A percentile compares a stretch with the other conserved stretches of the same genome.
phyloP scores from a whole-genome alignment of 2,329 filamentous ascomycete genomes.

The Dactylonectria estremocensis region DNA sequence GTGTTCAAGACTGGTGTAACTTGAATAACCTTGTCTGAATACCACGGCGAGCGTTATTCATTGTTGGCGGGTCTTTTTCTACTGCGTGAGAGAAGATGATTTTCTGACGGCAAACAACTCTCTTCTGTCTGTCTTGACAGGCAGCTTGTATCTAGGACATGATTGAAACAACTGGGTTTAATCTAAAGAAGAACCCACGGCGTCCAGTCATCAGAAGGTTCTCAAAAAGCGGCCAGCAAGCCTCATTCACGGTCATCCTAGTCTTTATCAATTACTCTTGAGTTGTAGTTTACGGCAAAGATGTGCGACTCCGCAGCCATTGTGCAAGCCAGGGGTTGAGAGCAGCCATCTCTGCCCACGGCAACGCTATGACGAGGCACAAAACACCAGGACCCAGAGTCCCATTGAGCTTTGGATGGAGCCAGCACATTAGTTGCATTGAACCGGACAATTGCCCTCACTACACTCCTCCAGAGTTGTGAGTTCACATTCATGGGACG shows the following conservation, averaged over 20 bases:
- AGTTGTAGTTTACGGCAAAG: background rate
- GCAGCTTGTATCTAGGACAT: no score
- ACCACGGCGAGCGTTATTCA: background rate
- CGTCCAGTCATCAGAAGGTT: background rate
- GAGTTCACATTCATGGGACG: background rate
- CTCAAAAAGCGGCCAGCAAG: background rate
- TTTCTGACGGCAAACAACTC: background rate
- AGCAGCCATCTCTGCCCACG: background rate
- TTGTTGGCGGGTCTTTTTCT: background rate
- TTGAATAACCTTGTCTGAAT: background rate
- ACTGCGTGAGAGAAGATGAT: background rate
- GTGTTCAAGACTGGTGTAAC: background rate
- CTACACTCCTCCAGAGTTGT: background rate
- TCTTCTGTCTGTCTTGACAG: no score
- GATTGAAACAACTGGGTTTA: background rate
- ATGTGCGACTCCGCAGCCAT: background rate
- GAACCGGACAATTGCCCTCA: background rate
- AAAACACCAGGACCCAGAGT: background rate
- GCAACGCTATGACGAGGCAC: background rate
- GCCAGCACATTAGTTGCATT: background rate
- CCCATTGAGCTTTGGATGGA: background rate
- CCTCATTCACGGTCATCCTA: background rate
- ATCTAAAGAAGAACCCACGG: background rate
- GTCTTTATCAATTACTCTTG: background rate
- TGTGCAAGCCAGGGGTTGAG: background rate